Base-by-base conservation (phyloP, 2,329 filamentous ascomycete genomes). In the Alternaria novae-zelandiae region DNA sequence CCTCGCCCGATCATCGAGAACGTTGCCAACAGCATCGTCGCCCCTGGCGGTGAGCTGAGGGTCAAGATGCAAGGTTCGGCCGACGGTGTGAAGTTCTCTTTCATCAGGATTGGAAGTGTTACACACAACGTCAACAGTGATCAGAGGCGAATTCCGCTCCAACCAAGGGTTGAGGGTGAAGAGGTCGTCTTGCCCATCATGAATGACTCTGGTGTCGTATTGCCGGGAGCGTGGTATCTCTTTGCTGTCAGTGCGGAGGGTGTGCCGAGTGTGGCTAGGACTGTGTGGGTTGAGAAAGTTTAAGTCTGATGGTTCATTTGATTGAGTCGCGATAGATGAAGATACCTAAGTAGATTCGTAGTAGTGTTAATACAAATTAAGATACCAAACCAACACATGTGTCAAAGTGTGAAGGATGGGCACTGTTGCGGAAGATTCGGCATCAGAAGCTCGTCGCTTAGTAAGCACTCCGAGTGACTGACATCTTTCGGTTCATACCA, bases 111-210 rank as follows among this genome's bases (percentile, higher is more conserved):
- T 20, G 70, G 70, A 20, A 70, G 61, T 45, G 70, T 70, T 1
- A 74, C 70, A 21, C 72, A 74, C 43, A 71, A 50, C 12, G 61
- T 71, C 25, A 74, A 74, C 30, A 70, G 41, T 10, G 70, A 72
- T 26, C 72, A 74, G 30, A 62, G 69, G 23, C 65, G 69, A 13
- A 55, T 72, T 3, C 68, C 69, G 21, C 58, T 73, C 5, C 47
- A 58, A 9, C 56, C 62, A 1, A 62, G 47, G 3, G 21, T 54
- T 4, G 46, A 57, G 17, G 63, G 55, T 5, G 26, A 36, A 3
- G 57, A 67, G 11, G 55, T 64, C 4, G 65, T 60, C 6, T 36
- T 70, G 32, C 56, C 61, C 8, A 54, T 69, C 25, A 55, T 63
- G n/a, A 56, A 54, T 23, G 68, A 73, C 20, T 51, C 43, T 15